Evolutionary conservation across 176 grass and related monocot species (phyloP).

Genomic region (Oryza coarctata): DNA sequence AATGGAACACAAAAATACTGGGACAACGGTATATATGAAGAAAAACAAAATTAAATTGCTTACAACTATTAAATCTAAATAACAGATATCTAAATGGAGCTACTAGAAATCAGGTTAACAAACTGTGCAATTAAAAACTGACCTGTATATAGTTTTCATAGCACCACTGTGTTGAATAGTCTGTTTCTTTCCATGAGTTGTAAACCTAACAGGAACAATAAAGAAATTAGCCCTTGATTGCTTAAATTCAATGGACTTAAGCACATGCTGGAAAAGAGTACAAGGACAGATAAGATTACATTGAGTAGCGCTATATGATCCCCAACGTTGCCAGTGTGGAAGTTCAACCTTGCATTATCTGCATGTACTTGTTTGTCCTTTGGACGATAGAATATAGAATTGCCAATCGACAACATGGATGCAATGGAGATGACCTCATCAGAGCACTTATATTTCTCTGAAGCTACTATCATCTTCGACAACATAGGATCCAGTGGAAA

Average conservation of each 20-base stretch:
- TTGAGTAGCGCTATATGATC: conserved; percentile 91
- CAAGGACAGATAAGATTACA: conserved; percentile 42
- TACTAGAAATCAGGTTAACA: conserved; percentile 5
- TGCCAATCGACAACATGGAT: conserved; percentile 81
- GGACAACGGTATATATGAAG: conserved; percentile 1
- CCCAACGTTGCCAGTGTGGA: conserved; percentile 87
- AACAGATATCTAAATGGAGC: background rate
- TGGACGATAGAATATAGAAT: conserved; percentile 93
- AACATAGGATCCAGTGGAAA: conserved; percentile 95
- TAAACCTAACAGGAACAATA: conserved; percentile 63
- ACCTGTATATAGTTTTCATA: conserved; percentile 98
- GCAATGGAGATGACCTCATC: conserved; percentile 81
- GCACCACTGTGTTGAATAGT: conserved; percentile 94
- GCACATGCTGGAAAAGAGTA: conserved; percentile 16
- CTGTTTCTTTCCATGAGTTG: conserved; percentile 87
- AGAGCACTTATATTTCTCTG: conserved; percentile 89
- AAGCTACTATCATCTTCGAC: conserved; percentile 88
- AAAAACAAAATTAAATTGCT: conserved; percentile 11
- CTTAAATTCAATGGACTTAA: conserved; percentile 1
- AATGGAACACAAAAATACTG: background rate
- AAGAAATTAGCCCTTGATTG: conserved; percentile 32
- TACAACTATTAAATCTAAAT: conserved; percentile 1
- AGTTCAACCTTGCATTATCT: conserved; percentile 88
- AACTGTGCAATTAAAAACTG: background rate
- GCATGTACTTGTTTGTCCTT: conserved; percentile 98